phyloP scores from a whole-genome alignment of 331 rosid genomes.

The Pyrus hybrid region DNA sequence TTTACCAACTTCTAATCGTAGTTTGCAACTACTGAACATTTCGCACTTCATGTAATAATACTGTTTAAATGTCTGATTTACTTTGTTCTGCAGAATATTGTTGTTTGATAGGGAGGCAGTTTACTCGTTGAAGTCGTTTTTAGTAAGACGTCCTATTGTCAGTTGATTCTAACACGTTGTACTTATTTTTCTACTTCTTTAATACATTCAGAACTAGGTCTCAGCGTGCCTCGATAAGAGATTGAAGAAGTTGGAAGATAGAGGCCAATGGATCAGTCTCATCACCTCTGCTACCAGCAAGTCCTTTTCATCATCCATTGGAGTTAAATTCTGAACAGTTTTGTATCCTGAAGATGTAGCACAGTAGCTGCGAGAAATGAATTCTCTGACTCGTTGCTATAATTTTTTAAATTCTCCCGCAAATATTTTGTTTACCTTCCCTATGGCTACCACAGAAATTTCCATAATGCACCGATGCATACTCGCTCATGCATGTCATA shows the following conservation, averaged over 20 bases:
- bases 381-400: conserved; percentile 21
- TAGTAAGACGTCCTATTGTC: no score
- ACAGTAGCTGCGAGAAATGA: conserved; percentile 20
- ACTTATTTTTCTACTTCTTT: conserved; percentile 4
- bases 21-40: background rate
- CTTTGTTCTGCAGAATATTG: background rate
- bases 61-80: background rate
- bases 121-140: background rate
- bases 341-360: background rate
- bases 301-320: conserved; percentile 14
- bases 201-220: conserved; percentile 61
- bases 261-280: conserved; percentile 19
- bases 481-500: background rate
- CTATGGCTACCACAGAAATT: background rate
- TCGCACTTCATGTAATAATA: background rate
- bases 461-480: background rate
- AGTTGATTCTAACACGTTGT: background rate
- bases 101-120: background rate
- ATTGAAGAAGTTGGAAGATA: conserved; percentile 17
- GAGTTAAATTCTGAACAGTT: conserved; percentile 12
- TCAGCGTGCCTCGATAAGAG: conserved; percentile 62
- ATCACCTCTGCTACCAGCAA: conserved; percentile 4
- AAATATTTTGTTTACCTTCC: background rate
- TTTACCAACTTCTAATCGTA: background rate
- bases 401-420: conserved; percentile 4